Base-by-base conservation (phyloP, 108 stramenopile genomes). In the Cyclotella baltica region DNA sequence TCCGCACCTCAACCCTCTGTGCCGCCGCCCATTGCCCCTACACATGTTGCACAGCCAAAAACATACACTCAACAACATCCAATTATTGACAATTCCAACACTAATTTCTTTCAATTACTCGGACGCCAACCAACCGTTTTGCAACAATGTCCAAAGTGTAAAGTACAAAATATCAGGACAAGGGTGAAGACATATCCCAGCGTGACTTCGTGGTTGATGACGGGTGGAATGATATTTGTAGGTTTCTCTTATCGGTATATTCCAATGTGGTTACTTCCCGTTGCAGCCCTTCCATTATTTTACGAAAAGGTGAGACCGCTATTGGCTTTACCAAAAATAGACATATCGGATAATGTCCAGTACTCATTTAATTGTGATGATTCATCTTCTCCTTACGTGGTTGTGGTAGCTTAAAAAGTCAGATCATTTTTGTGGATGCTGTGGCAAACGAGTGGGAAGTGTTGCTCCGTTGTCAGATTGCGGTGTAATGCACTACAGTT, bases 221-320 rank as follows among this genome's bases (percentile, higher is more conserved):
- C 40, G 19, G 43, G 51, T 34, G 67, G 67, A 31, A 22, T 68
- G 48, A 25, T 68, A 43, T 22, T 68, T 33, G 16, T 48, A 20
- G 20, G 43, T 46, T 50, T 68, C 52, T 40, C 67, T 5, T 51
- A 43, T 48, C 67, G 47, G 28, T 68, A 68, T 53, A 31, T 68
- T 6, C 67, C 67, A 30, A 51, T 52, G 23, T 52, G 20, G 43
- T 48, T 68, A 23, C 27, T 68, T 18, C 67, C 67, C 16, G 8
- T 68, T 50, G 67, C 67, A 51, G 51, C 52, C 31, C 51, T 68
- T 16, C 67, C 67, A n/a, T 25, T 68, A 19, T 22, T 68, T n/a
- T 68, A 48, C 47, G 67, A 68, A 1, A 68, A 68, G 67, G 67
- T 68, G 31, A 51, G 67, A 31, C 29, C n/a, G n/a, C n/a, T n/a